Evolutionary conservation across 345 rosid genomes (phyloP), one percentile per base, ranked within the genome.

Genomic region (Lenwebbia sp.): DNA sequence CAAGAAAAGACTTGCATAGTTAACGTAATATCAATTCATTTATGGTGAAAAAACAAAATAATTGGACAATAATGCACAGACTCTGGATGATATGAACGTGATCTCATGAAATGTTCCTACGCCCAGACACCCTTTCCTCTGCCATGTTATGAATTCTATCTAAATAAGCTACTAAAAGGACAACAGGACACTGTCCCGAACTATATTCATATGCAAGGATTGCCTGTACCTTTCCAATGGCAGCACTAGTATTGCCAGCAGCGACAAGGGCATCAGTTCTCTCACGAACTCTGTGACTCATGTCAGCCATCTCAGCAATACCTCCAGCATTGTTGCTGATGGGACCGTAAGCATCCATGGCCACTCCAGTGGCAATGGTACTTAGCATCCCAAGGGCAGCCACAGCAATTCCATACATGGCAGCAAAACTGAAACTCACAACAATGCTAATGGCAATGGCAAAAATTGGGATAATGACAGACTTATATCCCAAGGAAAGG

Each of bases 361-460:
- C 91, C 86, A 87, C 85, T 70, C 85, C 88, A 83, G 92, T 89
- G 52, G 92, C 90, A 75, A 89, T 88, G 53, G 92, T 91, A 88
- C 89, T 88, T 33, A 89, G 60, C 92, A 91, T 91, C 83, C 91
- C 91, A 60, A 91, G 90, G 82, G 91, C 90, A 83, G 89, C 91
- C 82, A 91, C 84, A 19, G 88, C 89, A 89, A 89, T 88, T 84
- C 91, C 91, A 65, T 91, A 89, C 90, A 88, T 86, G 81, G 89
- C 90, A 30, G 89, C 88, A 88, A 88, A 86, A 30, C 86, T 87
- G 82, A 86, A 88, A 86, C 91, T 87, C 75, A 89, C 89, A 74
- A 65, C 87, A 44, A 91, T 88, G 55, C 87, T 85, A 82, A 86
- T 21, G 47, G 89, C 89, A 47, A 47, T 47, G 58, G 90, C 88